Conservation (phyloP, 441 rosid species). For the Pelargonium australe region DNA sequence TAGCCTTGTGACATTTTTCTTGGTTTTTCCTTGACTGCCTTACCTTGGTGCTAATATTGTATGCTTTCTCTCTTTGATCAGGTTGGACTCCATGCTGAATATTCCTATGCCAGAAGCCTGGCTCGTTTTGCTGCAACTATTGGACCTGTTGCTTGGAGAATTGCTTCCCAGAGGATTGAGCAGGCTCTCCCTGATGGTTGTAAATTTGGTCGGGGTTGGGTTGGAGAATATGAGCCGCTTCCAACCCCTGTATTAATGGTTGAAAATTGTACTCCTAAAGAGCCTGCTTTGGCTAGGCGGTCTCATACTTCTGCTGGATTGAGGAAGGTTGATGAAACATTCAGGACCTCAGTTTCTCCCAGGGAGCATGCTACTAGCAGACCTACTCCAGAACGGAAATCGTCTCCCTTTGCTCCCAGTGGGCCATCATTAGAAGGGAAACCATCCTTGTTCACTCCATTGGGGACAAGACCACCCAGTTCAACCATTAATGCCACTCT, state of each 20-base stretch:
- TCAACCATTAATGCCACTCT: slow-evolving; percentile 23
- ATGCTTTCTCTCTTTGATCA: slow-evolving; percentile 23
- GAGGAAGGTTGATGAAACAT: slow-evolving; percentile 25
- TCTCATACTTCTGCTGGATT: slow-evolving; percentile 27
- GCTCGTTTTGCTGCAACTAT: slow-evolving; percentile 90
- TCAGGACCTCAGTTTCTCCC: slow-evolving; percentile 22
- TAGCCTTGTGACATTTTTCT: slow-evolving; percentile 9
- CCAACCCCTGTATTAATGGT: slow-evolving; percentile 67
- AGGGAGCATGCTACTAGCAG: slow-evolving; percentile 25
- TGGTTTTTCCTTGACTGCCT: slow-evolving; percentile 2
- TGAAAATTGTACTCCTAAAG: slow-evolving; percentile 42
- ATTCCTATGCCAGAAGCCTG: slow-evolving; percentile 87
- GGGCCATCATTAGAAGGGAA: slow-evolving; percentile 38
- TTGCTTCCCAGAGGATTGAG: slow-evolving; percentile 74
- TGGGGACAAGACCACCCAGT: slow-evolving; percentile 24
- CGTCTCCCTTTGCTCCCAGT: slow-evolving; percentile 29
- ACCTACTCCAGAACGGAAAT: slow-evolving; percentile 31
- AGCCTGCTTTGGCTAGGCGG: slow-evolving; percentile 32
- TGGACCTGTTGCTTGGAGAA: slow-evolving; percentile 81
- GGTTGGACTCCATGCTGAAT: slow-evolving; percentile 92
- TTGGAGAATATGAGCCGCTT: slow-evolving; percentile 88
- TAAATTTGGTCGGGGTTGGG: slow-evolving; percentile 98
- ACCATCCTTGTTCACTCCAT: slow-evolving; percentile 29
- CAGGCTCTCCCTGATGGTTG: slow-evolving; percentile 68
- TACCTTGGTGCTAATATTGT: slow-evolving; percentile 4